Base-by-base conservation (phyloP, 208 protist species). In the Leptomonas seymouri region DNA sequence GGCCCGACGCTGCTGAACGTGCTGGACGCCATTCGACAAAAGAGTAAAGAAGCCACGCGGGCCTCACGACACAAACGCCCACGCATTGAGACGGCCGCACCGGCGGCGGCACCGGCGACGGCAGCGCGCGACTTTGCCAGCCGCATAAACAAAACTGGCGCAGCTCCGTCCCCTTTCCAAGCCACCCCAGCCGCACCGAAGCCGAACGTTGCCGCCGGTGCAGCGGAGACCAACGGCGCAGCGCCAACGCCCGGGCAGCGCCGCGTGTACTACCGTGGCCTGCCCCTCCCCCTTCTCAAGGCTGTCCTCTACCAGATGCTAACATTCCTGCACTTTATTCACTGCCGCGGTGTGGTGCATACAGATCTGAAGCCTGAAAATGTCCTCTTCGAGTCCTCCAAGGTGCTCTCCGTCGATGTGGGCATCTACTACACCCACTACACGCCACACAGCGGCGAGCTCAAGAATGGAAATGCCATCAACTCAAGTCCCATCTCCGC, bases 341-440 rank as follows among this genome's bases (percentile, higher is more conserved):
- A 93, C 63, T 58, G 51, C 15, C 76, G 81, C 57, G 87, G 87
- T 20, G 75, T 93, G 53, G 81, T 87, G 46, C 90, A 95, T 79
- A 93, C 87, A 20, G 90, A 95, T 69, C 78, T 95, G 30, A 95
- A 95, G 67, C 90, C 90, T 0, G 85, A 95, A 68, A 95, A 95
- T 67, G 70, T 95, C 18, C 80, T 96, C 44, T 90, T 96, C 61
- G 86, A 96, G 60, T 85, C 76, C 30, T 79, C 55, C 18, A 76
- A 84, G 16, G 76, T 71, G 27, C 53, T 90, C 30, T 72, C 76
- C 15, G 69, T 66, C 34, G 69, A 74, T 27, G 30, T 90, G 9
- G 27, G 31, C 14, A 70, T 93, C 51, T 82, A 72, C 59, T 78
- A 79, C 58, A 76, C 66, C 11, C 64, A 69, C 60, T 67, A 74